Conservation (phyloP, 2,329 filamentous ascomycete genomes). For the Lachnellula willkommii region DNA sequence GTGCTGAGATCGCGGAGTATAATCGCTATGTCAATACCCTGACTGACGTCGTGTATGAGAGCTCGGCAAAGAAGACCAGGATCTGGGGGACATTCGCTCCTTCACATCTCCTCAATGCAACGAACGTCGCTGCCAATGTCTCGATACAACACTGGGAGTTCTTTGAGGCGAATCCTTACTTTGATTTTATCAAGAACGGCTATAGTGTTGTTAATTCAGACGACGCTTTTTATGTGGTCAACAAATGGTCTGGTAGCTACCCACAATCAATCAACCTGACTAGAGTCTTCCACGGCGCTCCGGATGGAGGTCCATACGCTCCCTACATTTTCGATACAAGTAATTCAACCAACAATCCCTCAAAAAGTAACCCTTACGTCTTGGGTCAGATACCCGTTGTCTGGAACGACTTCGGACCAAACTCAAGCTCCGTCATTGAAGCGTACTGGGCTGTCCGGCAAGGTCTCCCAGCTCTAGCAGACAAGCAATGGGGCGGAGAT, state of each 20-base stretch:
- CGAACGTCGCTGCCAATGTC: conserved; percentile 40
- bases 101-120: conserved; percentile 26
- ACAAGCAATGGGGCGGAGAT: conserved; percentile 50
- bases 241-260: conserved; percentile 44
- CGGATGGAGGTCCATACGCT: conserved; percentile 39
- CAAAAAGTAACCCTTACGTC: conserved; percentile 35
- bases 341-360: conserved; percentile 44
- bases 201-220: conserved; percentile 50
- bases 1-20: conserved; percentile 42
- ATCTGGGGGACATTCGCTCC: conserved; percentile 55
- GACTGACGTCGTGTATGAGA: conserved; percentile 39
- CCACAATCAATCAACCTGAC: conserved; percentile 42
- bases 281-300: conserved; percentile 41
- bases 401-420: conserved; percentile 52
- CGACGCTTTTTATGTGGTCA: conserved; percentile 47
- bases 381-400: conserved; percentile 45
- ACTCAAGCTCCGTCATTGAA: conserved; percentile 46
- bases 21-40: conserved; percentile 49
- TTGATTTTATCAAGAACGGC: conserved; percentile 33
- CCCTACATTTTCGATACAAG: conserved; percentile 47
- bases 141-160: conserved; percentile 53
- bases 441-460: conserved; percentile 46
- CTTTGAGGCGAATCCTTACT: conserved; percentile 45
- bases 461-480: conserved; percentile 46
- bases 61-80: conserved; percentile 40